A percentile compares a stretch with the other conserved stretches of the same genome.
phyloP scores from a whole-genome alignment of 2,329 filamentous ascomycete genomes.

The Falciphora oryzae region DNA sequence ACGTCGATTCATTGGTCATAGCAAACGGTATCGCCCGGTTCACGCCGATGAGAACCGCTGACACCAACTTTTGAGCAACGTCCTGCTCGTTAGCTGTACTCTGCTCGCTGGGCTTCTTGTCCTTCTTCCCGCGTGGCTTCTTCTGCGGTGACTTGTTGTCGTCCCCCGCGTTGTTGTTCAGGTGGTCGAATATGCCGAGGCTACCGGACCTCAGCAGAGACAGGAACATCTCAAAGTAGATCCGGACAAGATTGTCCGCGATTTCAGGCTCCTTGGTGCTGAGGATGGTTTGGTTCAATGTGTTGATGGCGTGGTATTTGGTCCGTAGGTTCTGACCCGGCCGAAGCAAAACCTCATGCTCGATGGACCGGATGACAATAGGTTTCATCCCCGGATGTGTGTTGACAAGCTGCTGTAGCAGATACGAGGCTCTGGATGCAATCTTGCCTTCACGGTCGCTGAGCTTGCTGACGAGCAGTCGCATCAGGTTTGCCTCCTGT shows the following conservation, averaged over 20 bases:
- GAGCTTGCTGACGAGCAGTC: slow-evolving; percentile 91
- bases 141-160: slow-evolving; percentile 17
- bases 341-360: slow-evolving; percentile 81
- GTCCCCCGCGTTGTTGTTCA: slow-evolving; percentile 20
- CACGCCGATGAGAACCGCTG: slow-evolving; percentile 85
- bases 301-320: slow-evolving; percentile 95
- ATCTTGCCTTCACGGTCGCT: slow-evolving; percentile 95
- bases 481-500: slow-evolving; percentile 89
- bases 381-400: slow-evolving; percentile 91
- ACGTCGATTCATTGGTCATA: slow-evolving; percentile 70
- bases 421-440: slow-evolving; percentile 84
- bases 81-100: slow-evolving; percentile 52
- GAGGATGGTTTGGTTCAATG: slow-evolving; percentile 91
- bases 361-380: slow-evolving; percentile 76
- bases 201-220: slow-evolving; percentile 63
- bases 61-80: slow-evolving; percentile 83
- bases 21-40: slow-evolving; percentile 95
- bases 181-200: slow-evolving; percentile 34
- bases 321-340: slow-evolving; percentile 83
- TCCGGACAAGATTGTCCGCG: slow-evolving; percentile 74
- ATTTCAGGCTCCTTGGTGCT: slow-evolving; percentile 77
- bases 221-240: slow-evolving; percentile 90
- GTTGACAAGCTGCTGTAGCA: slow-evolving; percentile 85
- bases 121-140: slow-evolving; percentile 17
- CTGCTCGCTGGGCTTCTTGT: slow-evolving; percentile 26